Evolutionary conservation across 768 basidiomycete species (phyloP).

Genomic region (Neoboletus magnificus): DNA sequence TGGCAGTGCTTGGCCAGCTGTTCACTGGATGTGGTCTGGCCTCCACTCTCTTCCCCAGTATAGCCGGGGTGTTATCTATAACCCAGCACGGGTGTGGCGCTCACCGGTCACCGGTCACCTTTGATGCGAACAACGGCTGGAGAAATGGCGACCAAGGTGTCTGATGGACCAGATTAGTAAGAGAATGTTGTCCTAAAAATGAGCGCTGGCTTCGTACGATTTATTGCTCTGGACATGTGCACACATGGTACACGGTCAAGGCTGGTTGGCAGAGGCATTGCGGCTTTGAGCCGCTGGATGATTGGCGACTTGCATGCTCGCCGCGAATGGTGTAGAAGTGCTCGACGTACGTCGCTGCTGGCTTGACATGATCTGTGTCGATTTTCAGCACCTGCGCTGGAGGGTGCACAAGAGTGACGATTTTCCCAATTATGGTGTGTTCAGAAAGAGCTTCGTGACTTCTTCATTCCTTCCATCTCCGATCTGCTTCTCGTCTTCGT

Average conservation of each 20-base stretch:
- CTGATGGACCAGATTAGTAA: neutral
- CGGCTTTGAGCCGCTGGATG: neutral
- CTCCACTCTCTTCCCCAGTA: too few relatives aligned
- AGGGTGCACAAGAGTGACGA: neutral
- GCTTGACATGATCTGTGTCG: neutral
- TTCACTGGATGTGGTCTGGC: too few relatives aligned
- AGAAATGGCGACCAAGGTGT: neutral
- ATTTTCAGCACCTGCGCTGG: too few relatives aligned
- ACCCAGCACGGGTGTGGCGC: neutral
- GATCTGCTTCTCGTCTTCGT: constrained; percentile 25
- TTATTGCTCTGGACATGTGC: neutral
- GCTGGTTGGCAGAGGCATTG: neutral
- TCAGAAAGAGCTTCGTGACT: neutral
- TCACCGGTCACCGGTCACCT: neutral
- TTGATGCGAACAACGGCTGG: neutral
- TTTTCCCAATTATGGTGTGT: constrained; percentile 5
- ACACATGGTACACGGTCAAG: neutral
- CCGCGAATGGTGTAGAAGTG: neutral
- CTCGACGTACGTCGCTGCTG: neutral
- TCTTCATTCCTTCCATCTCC: constrained; percentile 18
- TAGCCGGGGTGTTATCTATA: neutral
- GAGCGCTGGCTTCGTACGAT: neutral
- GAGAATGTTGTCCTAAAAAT: neutral
- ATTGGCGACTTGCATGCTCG: neutral
- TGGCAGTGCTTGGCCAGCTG: neutral